Evolutionary conservation across 2,329 filamentous ascomycete species (phyloP).

Genomic region (Penicillium sp.): DNA sequence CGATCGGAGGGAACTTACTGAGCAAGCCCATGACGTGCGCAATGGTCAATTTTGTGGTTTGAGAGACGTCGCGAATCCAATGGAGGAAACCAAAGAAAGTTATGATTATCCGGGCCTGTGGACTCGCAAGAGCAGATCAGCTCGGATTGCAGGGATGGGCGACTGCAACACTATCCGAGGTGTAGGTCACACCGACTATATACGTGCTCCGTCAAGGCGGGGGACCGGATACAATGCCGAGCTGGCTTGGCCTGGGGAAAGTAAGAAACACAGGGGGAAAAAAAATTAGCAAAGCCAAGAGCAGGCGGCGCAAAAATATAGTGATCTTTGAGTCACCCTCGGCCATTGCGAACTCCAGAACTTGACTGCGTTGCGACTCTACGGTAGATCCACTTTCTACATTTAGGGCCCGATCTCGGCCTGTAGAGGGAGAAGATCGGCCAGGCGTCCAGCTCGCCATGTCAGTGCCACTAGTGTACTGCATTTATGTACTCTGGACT

Average conservation of each 20-base stretch:
- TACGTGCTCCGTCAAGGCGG: neutral
- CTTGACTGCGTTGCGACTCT: constrained; percentile 9
- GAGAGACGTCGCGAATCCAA: neutral
- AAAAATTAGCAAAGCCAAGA: neutral
- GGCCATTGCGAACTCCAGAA: constrained; percentile 1
- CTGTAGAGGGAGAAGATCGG: constrained; percentile 5
- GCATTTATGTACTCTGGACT: neutral
- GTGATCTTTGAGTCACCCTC: constrained; percentile 18
- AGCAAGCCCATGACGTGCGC: constrained; percentile 14
- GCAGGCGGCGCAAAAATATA: neutral
- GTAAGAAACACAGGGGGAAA: neutral
- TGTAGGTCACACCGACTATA: neutral
- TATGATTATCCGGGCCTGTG: neutral
- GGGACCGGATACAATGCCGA: neutral
- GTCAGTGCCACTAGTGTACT: neutral
- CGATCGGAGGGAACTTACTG: constrained; percentile 13
- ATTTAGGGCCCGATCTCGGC: constrained; percentile 23
- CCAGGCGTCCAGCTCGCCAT: neutral
- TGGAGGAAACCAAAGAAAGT: neutral
- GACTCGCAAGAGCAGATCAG: constrained; percentile 13
- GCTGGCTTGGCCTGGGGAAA: neutral
- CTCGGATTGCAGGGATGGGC: constrained; percentile 15
- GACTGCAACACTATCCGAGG: constrained; percentile 6
- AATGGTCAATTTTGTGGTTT: neutral
- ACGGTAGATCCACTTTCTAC: constrained; percentile 11